Percentiles rank a stretch among this genome's conserved stretches.
These are phyloP conservation scores for Cryphonectria carpinicola DNA, from an alignment of 2,329 filamentous ascomycete genomes.

Conservation along the genomic window DNA sequence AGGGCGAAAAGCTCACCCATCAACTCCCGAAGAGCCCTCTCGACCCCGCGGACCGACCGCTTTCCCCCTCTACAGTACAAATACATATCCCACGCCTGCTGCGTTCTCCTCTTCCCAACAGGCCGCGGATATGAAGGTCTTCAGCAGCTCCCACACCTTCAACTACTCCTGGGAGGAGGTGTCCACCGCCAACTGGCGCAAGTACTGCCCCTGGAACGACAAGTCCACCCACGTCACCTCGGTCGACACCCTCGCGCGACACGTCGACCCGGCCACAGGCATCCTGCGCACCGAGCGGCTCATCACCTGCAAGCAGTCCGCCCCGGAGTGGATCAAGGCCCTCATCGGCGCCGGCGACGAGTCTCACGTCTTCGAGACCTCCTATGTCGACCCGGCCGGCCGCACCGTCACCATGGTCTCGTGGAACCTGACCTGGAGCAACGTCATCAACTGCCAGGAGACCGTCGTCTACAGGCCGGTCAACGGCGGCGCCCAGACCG, in stretches of 20 bases:
- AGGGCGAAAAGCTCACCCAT: not conserved
- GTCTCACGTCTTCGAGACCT: constrained; percentile 91
- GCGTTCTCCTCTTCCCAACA: not conserved
- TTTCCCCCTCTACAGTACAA: not conserved
- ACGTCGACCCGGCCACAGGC: constrained; percentile 58
- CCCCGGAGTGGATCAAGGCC: constrained; percentile 79
- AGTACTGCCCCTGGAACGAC: constrained; percentile 99
- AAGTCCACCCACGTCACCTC: constrained; percentile 96
- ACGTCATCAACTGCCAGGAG: constrained; percentile 89
- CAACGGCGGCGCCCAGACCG: constrained; percentile 60
- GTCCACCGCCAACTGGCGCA: constrained; percentile 95
- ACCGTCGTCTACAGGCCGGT: constrained; percentile 83
- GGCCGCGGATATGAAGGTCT: constrained; percentile 59
- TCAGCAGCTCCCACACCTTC: constrained; percentile 86
- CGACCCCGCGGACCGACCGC: not conserved
- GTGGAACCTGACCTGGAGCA: constrained; percentile 90
- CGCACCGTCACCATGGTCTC: constrained; percentile 97
- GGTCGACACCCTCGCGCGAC: constrained; percentile 86
- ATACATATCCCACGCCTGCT: not conserved
- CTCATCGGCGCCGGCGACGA: constrained; percentile 78
- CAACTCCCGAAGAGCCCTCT: not conserved
- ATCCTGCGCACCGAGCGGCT: constrained; percentile 66
- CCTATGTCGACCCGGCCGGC: constrained; percentile 82
- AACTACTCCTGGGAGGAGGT: constrained; percentile 99
- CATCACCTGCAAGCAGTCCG: constrained; percentile 64